Evolutionary conservation across 192 early-diverging fungal genomes (phyloP).

Genomic region (Jimgerdemannia flammicorona): DNA sequence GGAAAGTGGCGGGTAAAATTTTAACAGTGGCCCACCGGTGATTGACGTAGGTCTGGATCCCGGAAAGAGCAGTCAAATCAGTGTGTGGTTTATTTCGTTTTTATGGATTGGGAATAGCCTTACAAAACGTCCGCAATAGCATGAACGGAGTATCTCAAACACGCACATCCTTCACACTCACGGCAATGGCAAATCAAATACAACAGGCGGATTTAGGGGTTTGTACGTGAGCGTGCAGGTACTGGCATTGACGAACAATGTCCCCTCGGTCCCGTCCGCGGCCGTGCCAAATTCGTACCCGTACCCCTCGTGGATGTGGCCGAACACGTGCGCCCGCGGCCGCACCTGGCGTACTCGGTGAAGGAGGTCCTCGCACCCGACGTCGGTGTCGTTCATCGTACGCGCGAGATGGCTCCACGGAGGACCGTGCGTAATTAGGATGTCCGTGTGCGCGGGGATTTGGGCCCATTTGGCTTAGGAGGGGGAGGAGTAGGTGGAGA

Average conservation of each 20-base stretch:
- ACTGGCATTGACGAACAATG: constrained; percentile 23
- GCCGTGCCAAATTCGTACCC: constrained; percentile 9
- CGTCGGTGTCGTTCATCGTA: constrained; percentile 8
- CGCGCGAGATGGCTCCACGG: constrained; percentile 13
- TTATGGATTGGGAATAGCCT: too few species aligned
- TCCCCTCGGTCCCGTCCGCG: not conserved
- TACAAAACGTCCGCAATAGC: too few species aligned
- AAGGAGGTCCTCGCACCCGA: constrained; percentile 20
- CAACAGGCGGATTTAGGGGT: constrained; percentile 16
- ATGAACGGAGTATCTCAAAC: too few species aligned
- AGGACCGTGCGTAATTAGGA: constrained; percentile 28
- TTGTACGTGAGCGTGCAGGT: constrained; percentile 14
- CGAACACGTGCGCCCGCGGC: constrained; percentile 25
- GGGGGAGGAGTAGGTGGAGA: not conserved
- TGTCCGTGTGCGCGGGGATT: constrained; percentile 21
- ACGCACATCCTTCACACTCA: too few species aligned
- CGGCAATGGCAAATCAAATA: constrained; percentile 21
- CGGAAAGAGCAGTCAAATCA: too few species aligned
- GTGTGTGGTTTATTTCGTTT: too few species aligned
- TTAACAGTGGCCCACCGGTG: too few species aligned
- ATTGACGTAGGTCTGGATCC: too few species aligned
- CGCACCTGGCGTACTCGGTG: constrained; percentile 12
- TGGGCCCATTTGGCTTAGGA: constrained; percentile 16
- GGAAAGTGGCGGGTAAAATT: too few species aligned
- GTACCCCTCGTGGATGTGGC: constrained; percentile 33